Base-by-base conservation (phyloP, 257 asterid genomes). In the Lithospermum erythrorhizon region DNA sequence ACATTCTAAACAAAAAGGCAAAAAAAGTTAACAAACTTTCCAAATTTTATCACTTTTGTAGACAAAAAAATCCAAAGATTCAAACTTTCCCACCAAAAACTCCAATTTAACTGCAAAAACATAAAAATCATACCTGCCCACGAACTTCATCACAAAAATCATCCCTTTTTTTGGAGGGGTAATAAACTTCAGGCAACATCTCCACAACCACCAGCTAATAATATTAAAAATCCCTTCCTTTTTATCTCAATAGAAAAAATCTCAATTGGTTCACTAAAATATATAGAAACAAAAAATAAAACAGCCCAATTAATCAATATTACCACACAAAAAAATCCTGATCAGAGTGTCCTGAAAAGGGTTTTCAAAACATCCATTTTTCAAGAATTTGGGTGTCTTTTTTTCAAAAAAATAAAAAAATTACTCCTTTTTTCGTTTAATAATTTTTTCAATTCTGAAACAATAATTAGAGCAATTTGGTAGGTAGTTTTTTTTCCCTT, bases 91-190 rank as follows among this genome's bases (percentile, higher is more conserved):
- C 24, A 64, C 10, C 13, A 32, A 24, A 68, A 63, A 57, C 8
- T 61, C 11, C 5, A 49, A 30, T 53, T 21, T 29, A 53, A 24
- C 80, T 41, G 49, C 49, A 41, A 14, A 65, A 53, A 58, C 58
- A 65, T 62, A 65, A 37, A 64, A 23, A 62, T 63, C 58, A 60
- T 69, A 82, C 94, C 89, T 72, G 79, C 20, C 75, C 75, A 48
- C 94, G 77, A 67, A 73, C 76, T 58, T 70, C 80, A 69, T 72
- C 76, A 58, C 69, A 81, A 8, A 73, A 25, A 62, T 79, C 83
- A 68, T 71, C 82, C 19, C 66, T 71, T 69, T 74, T 75, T 59
- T 75, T 84, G 4, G 77, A 77, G 53, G 70, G 58, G 55, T 74
- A 72, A 70, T 76, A 75, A 66, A 66, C 70, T 57, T 70, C 76